Percentiles rank a stretch among this genome's conserved stretches.
phyloP scores from a whole-genome alignment of 306 rosid genomes.

The Mimosa bimucronata region DNA sequence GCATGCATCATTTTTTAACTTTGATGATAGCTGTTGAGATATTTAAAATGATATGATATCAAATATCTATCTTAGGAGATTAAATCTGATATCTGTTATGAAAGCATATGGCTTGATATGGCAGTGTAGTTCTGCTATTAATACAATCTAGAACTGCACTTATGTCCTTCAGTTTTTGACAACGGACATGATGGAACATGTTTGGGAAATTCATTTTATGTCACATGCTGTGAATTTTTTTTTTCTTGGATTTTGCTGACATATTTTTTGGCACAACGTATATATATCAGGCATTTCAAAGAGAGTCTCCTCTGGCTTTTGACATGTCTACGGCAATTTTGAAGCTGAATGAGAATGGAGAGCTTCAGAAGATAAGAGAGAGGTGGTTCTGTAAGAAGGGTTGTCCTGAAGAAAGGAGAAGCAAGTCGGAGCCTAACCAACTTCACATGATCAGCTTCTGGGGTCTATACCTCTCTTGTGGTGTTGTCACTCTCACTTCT shows the following conservation, averaged over 20 bases:
- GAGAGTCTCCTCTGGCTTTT: conserved; percentile 83
- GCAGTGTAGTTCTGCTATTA: not conserved
- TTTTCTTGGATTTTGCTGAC: conserved; percentile 39
- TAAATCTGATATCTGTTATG: too few relatives aligned
- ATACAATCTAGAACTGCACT: conserved; percentile 7
- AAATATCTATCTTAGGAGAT: too few relatives aligned
- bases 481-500: conserved; percentile 47
- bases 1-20: not conserved
- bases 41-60: too few relatives aligned
- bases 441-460: conserved; percentile 83
- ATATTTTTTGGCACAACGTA: conserved; percentile 28
- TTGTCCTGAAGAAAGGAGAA: conserved; percentile 65
- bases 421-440: conserved; percentile 54
- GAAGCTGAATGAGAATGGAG: conserved; percentile 80
- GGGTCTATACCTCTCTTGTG: conserved; percentile 82
- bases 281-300: conserved; percentile 72
- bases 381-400: conserved; percentile 85
- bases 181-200: conserved; percentile 21
- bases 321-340: conserved; percentile 93
- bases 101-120: too few relatives aligned
- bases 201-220: not conserved
- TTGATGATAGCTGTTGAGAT: too few relatives aligned
- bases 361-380: conserved; percentile 69
- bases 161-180: conserved; percentile 12
- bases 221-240: not conserved